Base-by-base conservation (phyloP, 371 early-diverging fungal species). In the Mortierella sp. region DNA sequence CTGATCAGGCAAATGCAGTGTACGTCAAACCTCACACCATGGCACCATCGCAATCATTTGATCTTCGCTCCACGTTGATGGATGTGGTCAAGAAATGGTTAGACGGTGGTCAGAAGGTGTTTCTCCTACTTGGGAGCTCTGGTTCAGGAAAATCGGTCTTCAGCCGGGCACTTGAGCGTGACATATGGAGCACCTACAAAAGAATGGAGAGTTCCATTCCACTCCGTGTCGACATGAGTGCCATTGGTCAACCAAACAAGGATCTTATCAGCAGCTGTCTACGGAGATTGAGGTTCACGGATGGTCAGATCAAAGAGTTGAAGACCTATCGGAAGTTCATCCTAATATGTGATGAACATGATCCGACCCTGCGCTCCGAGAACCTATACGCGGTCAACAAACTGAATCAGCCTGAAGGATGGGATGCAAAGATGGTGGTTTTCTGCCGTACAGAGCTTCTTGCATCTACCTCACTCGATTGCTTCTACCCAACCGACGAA, bases 81-180 rank as follows among this genome's bases (percentile, higher is more conserved):
- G 34, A 34, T 10, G 10, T n/a, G n/a, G n/a, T n/a, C n/a, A n/a
- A 28, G 17, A 17, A 25, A 19, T 56, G 44, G 19, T 29, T 56
- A 4, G 29, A 16, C 8, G 6, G 6, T 12, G 21, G 16, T 29
- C 16, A n/a, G n/a, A 16, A 45, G 28, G 57, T 56, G 25, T 22
- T 56, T 16, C 45, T 56, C 31, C 14, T 56, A 21, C 19, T 56
- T 17, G 57, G 57, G 19, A 46, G 29, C 29, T 44, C 44, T 14
- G 57, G 57, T 43, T 7, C 29, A 7, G 57, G 57, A 22, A 56
- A 56, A 28, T 46, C 57, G 29, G 45, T 46, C 17, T 56, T 56
- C 47, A 45, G 17, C 46, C 17, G 28, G 4, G 24, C 14, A 12
- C n/a, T 56, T 8, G 57, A 46, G 14, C n/a, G 37, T 16, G 13